Conservation (phyloP, 2,329 filamentous ascomycete genomes). For the Cryphonectria carpinicola region DNA sequence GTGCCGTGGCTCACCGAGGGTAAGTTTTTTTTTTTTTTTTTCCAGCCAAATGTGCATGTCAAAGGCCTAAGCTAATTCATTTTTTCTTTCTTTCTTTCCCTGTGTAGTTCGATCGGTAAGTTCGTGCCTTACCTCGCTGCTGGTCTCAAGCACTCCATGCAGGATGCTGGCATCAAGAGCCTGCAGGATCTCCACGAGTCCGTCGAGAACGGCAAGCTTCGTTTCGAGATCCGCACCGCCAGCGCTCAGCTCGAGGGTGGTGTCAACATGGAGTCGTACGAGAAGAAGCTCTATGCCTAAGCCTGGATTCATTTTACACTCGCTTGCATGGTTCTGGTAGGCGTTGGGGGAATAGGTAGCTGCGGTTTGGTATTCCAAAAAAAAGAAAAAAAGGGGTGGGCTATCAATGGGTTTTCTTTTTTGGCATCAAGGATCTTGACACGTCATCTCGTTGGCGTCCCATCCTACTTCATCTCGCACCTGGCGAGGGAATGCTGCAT, state of each 20-base stretch:
- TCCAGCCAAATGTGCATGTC: neutral
- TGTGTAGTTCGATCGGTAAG: slow-evolving; percentile 77
- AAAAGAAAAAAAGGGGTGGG: slow-evolving; percentile 5
- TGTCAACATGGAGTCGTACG: slow-evolving; percentile 97
- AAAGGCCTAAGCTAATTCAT: slow-evolving; percentile 36
- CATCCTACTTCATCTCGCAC: slow-evolving; percentile 5
- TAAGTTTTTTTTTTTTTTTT: slow-evolving; percentile 45
- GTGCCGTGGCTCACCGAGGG: slow-evolving; percentile 77
- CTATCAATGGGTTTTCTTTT: slow-evolving; percentile 17
- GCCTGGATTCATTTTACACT: neutral
- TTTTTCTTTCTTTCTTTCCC: slow-evolving; percentile 11
- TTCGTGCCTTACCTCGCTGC: slow-evolving; percentile 96
- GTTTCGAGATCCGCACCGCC: slow-evolving; percentile 92
- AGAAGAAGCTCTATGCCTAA: slow-evolving; percentile 98
- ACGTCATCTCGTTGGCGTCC: neutral
- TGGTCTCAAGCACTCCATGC: slow-evolving; percentile 95
- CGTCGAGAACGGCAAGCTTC: slow-evolving; percentile 74
- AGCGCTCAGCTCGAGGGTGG: slow-evolving; percentile 96
- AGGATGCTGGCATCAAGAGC: slow-evolving; percentile 89
- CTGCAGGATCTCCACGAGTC: slow-evolving; percentile 75
- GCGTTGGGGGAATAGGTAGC: slow-evolving; percentile 24
- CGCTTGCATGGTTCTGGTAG: slow-evolving; percentile 20
- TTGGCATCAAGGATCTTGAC: slow-evolving; percentile 6
- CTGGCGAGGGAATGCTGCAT: slow-evolving; percentile 8
- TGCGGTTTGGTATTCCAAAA: slow-evolving; percentile 19